phyloP scores from a whole-genome alignment of 805 yeast genomes.

The Isabelozyma gotoi region DNA sequence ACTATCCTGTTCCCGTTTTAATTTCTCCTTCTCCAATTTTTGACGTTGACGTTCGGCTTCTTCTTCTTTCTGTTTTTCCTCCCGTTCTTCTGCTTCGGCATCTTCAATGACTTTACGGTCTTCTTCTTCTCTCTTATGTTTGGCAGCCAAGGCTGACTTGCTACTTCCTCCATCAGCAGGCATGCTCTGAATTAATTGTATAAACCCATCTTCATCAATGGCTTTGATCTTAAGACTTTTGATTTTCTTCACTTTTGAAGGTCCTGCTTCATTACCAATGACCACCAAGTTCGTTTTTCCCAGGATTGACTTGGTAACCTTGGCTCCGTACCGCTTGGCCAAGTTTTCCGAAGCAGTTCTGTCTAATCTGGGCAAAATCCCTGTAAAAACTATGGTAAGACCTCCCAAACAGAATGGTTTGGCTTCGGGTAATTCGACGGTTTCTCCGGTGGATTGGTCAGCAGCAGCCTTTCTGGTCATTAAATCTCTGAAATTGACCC shows the following conservation, averaged over 20 bases:
- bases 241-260: constrained; percentile 84
- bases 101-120: constrained; percentile 52
- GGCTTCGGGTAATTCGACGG: constrained; percentile 70
- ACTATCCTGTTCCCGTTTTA: constrained; percentile 1
- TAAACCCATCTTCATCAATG: constrained; percentile 82
- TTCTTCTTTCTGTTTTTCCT: constrained; percentile 36
- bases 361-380: constrained; percentile 75
- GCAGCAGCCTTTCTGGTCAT: constrained; percentile 35
- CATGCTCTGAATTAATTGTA: constrained; percentile 70
- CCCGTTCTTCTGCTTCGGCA: constrained; percentile 44
- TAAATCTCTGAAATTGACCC: constrained; percentile 46
- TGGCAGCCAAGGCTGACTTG: constrained; percentile 71
- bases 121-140: constrained; percentile 66
- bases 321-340: constrained; percentile 88
- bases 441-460: constrained; percentile 37
- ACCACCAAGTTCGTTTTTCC: constrained; percentile 87
- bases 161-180: constrained; percentile 92
- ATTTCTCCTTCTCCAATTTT: constrained; percentile 12
- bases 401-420: constrained; percentile 85
- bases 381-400: constrained; percentile 89
- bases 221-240: constrained; percentile 73
- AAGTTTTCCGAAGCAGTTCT: constrained; percentile 72
- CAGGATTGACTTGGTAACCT: constrained; percentile 81
- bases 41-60: constrained; percentile 40
- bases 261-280: constrained; percentile 95